phyloP scores from a whole-genome alignment of 2,329 filamentous ascomycete genomes.

The Alternaria rosae region DNA sequence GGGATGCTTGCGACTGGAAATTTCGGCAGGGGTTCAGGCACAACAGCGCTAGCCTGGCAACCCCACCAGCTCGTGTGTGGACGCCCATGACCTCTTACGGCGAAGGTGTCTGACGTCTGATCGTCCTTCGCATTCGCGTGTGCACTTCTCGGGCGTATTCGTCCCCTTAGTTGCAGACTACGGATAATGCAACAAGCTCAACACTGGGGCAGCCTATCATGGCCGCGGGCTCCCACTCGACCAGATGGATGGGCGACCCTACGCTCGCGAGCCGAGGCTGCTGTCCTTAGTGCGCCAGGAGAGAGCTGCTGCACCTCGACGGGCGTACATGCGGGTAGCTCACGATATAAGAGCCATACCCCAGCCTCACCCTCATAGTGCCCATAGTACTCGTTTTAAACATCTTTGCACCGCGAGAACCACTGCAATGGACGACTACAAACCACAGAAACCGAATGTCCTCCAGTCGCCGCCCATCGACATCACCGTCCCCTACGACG shows the following conservation, averaged over 20 bases:
- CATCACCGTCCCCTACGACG: constrained; percentile 44
- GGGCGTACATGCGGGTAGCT: background rate
- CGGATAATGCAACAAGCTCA: background rate
- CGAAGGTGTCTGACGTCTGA: background rate
- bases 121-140: background rate
- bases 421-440: constrained; percentile 32
- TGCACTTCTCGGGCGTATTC: background rate
- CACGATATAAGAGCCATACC: background rate
- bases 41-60: background rate
- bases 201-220: background rate
- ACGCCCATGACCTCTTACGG: too few species aligned
- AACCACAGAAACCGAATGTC: constrained; percentile 30
- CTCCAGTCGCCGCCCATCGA: constrained; percentile 51
- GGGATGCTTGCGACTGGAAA: background rate
- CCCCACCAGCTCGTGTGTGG: background rate
- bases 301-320: background rate
- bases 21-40: constrained; percentile 9
- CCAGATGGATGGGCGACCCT: background rate
- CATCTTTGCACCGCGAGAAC: background rate
- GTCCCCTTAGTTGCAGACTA: background rate
- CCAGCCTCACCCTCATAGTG: background rate
- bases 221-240: background rate
- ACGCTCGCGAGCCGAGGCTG: background rate
- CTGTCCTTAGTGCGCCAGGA: background rate
- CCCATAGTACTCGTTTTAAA: background rate